These are phyloP conservation scores for Cryptococcus sp. DNA, from an alignment of 1,284 basidiomycete species.

Conservation along the genomic window DNA sequence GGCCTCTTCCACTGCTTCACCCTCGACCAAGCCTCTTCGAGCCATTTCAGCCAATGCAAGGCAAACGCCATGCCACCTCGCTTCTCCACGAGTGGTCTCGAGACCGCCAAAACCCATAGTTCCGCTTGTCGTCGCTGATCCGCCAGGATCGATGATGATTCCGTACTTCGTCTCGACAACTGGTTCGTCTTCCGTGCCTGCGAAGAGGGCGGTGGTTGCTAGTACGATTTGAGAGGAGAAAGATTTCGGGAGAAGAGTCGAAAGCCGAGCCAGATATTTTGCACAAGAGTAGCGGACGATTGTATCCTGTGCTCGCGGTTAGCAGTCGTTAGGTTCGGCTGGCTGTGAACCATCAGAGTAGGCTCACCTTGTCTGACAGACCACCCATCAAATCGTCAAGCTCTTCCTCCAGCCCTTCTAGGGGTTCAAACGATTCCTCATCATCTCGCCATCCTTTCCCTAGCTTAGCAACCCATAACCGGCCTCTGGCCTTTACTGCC, in stretches of 20 bases:
- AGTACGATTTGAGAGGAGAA: conserved; percentile 79
- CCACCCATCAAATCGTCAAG: conserved; percentile 73
- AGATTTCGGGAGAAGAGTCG: conserved; percentile 72
- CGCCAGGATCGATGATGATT: conserved; percentile 49
- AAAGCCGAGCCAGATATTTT: conserved; percentile 85
- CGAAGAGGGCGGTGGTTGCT: conserved; percentile 70
- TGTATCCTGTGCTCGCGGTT: conserved; percentile 67
- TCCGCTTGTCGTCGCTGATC: conserved; percentile 64
- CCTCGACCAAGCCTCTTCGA: conserved; percentile 70
- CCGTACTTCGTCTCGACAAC: conserved; percentile 39
- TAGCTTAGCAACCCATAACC: conserved; percentile 49
- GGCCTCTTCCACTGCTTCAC: conserved; percentile 62
- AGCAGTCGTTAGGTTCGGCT: conserved; percentile 1
- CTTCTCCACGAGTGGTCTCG: conserved; percentile 74
- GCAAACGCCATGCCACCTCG: conserved; percentile 93
- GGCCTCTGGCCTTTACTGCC: conserved; percentile 47
- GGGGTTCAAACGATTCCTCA: conserved; percentile 76
- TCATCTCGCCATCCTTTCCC: conserved; percentile 53
- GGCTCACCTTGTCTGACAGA: conserved; percentile 75
- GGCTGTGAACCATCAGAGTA: not conserved
- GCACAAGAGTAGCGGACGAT: conserved; percentile 93
- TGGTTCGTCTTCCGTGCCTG: conserved; percentile 51
- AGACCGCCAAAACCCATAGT: conserved; percentile 55
- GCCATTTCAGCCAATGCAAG: conserved; percentile 91
- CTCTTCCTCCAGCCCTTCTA: conserved; percentile 74